Conservation (phyloP, 139 green algal species). For the Chlamydomonas schloesseri region DNA sequence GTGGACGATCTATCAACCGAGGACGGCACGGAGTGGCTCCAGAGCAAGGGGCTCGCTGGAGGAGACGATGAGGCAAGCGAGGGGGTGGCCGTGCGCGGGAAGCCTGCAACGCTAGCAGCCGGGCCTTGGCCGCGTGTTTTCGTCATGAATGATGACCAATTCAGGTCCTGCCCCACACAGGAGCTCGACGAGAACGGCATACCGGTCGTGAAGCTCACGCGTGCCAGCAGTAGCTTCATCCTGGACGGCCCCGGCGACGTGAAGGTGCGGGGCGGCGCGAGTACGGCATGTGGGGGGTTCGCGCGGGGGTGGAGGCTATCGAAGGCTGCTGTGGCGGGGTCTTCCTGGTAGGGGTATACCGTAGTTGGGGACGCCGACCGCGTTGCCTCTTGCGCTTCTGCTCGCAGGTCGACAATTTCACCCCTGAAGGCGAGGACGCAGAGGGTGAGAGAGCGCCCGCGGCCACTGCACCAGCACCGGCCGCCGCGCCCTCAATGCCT, state of each 20-base stretch:
- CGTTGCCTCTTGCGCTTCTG: no score
- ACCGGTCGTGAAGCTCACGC: constrained; percentile 12
- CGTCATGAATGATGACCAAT: neutral
- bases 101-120: neutral
- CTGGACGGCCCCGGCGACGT: constrained; percentile 32
- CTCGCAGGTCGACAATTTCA: constrained; percentile 46
- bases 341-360: no score
- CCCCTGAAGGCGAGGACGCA: neutral
- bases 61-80: neutral
- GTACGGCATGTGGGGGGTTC: no score
- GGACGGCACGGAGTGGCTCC: neutral
- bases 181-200: constrained; percentile 40
- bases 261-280: neutral
- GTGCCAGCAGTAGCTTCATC: constrained; percentile 17
- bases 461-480: no score
- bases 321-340: no score
- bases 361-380: no score
- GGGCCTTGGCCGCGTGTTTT: neutral
- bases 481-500: no score
- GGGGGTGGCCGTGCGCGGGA: neutral
- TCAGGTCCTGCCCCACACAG: neutral
- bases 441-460: neutral
- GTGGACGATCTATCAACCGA: constrained; percentile 29
- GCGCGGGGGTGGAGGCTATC: no score
- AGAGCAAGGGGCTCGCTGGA: neutral